These are phyloP conservation scores for Melastoma malabathricum DNA, from an alignment of 345 rosid genomes.

Conservation along the genomic window DNA sequence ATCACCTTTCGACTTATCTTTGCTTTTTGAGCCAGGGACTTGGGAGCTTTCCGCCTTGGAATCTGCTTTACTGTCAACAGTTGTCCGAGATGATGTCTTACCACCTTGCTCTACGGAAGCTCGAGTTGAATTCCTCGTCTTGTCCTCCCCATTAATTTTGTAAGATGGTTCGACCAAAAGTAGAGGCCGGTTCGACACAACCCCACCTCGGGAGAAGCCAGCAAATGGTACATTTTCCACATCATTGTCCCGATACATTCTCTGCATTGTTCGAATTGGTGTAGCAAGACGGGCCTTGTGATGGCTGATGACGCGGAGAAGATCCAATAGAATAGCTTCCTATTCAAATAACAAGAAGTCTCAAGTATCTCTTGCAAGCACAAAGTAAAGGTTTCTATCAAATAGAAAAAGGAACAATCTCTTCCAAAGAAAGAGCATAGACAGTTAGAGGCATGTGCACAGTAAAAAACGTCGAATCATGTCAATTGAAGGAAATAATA, in stretches of 20 bases:
- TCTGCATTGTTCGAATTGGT: conserved; percentile 83
- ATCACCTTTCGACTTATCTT: background rate
- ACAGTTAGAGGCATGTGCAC: too few relatives aligned
- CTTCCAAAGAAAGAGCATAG: too few relatives aligned
- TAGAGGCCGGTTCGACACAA: conserved; percentile 36
- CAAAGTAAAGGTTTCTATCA: background rate
- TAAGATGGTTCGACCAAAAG: conserved; percentile 64
- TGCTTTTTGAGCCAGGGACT: conserved; percentile 14
- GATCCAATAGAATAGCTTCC: conserved; percentile 86
- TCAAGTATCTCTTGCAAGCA: conserved; percentile 2
- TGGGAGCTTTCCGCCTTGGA: conserved; percentile 17
- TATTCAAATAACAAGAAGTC: conserved; percentile 18
- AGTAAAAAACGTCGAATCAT: too few relatives aligned
- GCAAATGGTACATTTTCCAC: conserved; percentile 55
- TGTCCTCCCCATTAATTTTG: conserved; percentile 60
- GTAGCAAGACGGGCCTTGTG: conserved; percentile 91
- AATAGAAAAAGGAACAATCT: too few relatives aligned
- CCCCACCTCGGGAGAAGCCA: conserved; percentile 41
- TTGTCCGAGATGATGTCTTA: conserved; percentile 25
- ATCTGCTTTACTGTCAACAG: conserved; percentile 23
- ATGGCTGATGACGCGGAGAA: conserved; percentile 75
- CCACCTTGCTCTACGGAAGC: conserved; percentile 36
- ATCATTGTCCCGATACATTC: conserved; percentile 51
- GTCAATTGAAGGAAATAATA: too few relatives aligned
- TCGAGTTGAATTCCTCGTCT: conserved; percentile 17